Evolutionary conservation across 805 yeast genomes (phyloP).

Genomic region (Ogataea nonfermentans): DNA sequence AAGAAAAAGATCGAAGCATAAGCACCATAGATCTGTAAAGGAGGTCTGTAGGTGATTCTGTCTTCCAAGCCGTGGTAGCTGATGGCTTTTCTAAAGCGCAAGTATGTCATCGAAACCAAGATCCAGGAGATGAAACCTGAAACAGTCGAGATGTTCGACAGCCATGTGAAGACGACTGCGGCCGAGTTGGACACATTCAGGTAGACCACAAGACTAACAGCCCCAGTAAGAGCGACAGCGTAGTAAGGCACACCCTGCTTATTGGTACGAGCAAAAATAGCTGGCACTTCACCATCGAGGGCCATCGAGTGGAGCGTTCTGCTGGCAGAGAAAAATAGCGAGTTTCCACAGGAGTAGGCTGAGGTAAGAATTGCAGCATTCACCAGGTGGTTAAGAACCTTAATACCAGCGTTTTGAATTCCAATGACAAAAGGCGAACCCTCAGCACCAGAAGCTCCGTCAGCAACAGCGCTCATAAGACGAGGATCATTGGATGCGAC

Average conservation of each 20-base stretch:
- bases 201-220: conserved; percentile 55
- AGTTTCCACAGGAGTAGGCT: conserved; percentile 67
- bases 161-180: conserved; percentile 63
- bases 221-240: conserved; percentile 50
- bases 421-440: conserved; percentile 90
- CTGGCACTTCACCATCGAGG: conserved; percentile 72
- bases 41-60: conserved; percentile 56
- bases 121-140: conserved; percentile 70
- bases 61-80: conserved; percentile 47
- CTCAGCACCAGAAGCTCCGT: conserved; percentile 57
- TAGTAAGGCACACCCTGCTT: conserved; percentile 66
- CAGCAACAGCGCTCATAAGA: conserved; percentile 44
- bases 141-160: conserved; percentile 62
- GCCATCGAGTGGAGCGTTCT: conserved; percentile 75
- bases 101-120: conserved; percentile 49
- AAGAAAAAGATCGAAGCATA: conserved; percentile 46
- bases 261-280: conserved; percentile 57
- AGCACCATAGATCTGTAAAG: conserved; percentile 57
- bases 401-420: conserved; percentile 63
- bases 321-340: conserved; percentile 70
- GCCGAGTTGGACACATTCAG: conserved; percentile 63
- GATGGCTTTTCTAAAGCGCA: conserved; percentile 66
- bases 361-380: conserved; percentile 64
- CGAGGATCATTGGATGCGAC: conserved; percentile 42
- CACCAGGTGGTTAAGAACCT: conserved; percentile 70